Evolutionary conservation across 2,329 filamentous ascomycete species (phyloP).

Genomic region (Calonectria leucothoes): DNA sequence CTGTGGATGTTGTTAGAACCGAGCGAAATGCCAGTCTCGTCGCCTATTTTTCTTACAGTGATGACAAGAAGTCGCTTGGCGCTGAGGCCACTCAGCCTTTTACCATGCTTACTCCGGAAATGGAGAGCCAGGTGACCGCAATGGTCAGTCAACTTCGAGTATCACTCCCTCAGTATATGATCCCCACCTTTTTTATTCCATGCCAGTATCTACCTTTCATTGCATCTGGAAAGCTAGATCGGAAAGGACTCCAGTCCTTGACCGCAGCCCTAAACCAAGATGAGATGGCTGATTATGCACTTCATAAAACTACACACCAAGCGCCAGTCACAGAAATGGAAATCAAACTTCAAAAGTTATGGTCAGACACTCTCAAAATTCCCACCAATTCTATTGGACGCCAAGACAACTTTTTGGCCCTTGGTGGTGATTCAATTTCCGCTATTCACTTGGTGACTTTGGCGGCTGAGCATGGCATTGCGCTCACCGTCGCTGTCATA

Average conservation of each 20-base stretch:
- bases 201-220: conserved; percentile 25
- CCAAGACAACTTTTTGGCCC: conserved; percentile 60
- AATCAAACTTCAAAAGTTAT: conserved; percentile 46
- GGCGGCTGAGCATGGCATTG: conserved; percentile 51
- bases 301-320: not conserved
- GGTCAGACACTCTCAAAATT: conserved; percentile 50
- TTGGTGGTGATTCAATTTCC: conserved; percentile 60
- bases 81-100: not conserved
- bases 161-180: conserved; percentile 31
- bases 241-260: conserved; percentile 4
- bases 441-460: conserved; percentile 62
- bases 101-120: not conserved
- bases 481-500: conserved; percentile 56
- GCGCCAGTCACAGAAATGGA: conserved; percentile 20
- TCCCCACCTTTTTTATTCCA: conserved; percentile 28
- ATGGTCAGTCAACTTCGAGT: not conserved
- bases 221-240: conserved; percentile 28
- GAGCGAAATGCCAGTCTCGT: not conserved
- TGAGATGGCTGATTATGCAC: not conserved
- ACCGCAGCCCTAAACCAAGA: conserved; percentile 18
- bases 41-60: conserved; percentile 10
- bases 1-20: conserved; percentile 13
- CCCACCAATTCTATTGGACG: conserved; percentile 48
- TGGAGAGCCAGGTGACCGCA: not conserved
- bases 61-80: not conserved